These are phyloP conservation scores for Crassisporium funariophilum DNA, from an alignment of 768 basidiomycete genomes.

Conservation along the genomic window DNA sequence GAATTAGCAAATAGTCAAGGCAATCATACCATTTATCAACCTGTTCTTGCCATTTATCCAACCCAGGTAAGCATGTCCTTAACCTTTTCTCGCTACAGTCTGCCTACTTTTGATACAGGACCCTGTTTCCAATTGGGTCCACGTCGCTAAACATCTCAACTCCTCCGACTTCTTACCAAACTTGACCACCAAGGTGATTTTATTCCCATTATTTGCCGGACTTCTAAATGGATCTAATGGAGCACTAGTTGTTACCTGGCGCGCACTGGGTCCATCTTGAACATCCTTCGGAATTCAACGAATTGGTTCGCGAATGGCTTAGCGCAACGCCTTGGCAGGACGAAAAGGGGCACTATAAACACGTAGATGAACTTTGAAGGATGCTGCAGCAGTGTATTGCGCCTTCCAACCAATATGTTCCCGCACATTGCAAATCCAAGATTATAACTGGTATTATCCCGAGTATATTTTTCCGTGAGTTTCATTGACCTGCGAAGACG, in stretches of 20 bases:
- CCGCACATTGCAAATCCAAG: no score
- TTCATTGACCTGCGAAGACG: no score
- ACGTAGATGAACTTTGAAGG: no score
- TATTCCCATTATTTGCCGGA: not conserved
- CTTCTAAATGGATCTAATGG: not conserved
- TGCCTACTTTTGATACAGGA: slow-evolving; percentile 35
- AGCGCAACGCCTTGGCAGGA: not conserved
- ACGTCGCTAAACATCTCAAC: slow-evolving; percentile 33
- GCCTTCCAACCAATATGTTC: no score
- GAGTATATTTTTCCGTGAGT: no score
- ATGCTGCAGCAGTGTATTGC: no score
- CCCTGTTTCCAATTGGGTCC: slow-evolving; percentile 48
- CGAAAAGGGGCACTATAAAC: not conserved
- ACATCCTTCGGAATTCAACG: slow-evolving; percentile 53
- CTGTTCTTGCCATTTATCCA: slow-evolving; percentile 45
- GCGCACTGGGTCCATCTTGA: slow-evolving; percentile 76
- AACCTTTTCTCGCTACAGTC: not conserved
- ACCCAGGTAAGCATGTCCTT: slow-evolving; percentile 31
- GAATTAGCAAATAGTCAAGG: slow-evolving; percentile 43
- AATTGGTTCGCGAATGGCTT: slow-evolving; percentile 55
- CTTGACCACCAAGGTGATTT: slow-evolving; percentile 39
- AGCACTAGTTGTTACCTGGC: slow-evolving; percentile 47
- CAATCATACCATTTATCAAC: slow-evolving; percentile 45
- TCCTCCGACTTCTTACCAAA: slow-evolving; percentile 41
- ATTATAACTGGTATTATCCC: no score